Conservation (phyloP, 495 filamentous ascomycete genomes). For the Chaetomium tenue region DNA sequence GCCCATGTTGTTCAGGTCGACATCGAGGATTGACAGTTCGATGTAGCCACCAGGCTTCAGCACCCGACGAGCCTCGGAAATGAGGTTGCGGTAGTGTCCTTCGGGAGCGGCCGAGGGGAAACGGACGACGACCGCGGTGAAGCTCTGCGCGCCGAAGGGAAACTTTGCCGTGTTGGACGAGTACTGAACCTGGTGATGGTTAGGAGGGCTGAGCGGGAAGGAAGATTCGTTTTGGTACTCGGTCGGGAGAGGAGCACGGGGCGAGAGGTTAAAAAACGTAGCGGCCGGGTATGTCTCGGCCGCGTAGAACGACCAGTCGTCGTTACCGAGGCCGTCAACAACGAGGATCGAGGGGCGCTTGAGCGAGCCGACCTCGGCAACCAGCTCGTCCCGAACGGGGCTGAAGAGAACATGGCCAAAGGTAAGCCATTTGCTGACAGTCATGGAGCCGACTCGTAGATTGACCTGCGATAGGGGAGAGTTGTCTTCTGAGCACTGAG, state of each 20-base stretch:
- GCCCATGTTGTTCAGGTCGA: slow-evolving; percentile 86
- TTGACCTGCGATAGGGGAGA: slow-evolving; percentile 72
- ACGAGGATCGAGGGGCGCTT: slow-evolving; percentile 72
- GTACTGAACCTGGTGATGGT: slow-evolving; percentile 83
- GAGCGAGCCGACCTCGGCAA: slow-evolving; percentile 44
- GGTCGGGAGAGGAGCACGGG: slow-evolving; percentile 44
- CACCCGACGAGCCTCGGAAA: slow-evolving; percentile 87
- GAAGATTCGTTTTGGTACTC: slow-evolving; percentile 37
- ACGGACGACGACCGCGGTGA: slow-evolving; percentile 80
- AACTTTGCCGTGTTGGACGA: slow-evolving; percentile 64
- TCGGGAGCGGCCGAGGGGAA: slow-evolving; percentile 79
- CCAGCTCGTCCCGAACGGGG: slow-evolving; percentile 77
- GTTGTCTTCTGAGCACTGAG: slow-evolving; percentile 51
- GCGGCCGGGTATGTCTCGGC: slow-evolving; percentile 85
- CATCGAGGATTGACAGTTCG: slow-evolving; percentile 79
- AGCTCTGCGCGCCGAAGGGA: slow-evolving; percentile 84
- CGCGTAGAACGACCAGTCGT: slow-evolving; percentile 98
- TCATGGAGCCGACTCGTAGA: slow-evolving; percentile 72
- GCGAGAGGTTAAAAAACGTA: slow-evolving; percentile 79
- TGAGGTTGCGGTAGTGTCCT: slow-evolving; percentile 68
- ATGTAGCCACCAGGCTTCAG: slow-evolving; percentile 87
- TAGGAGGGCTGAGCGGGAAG: slow-evolving; percentile 64
- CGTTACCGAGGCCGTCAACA: slow-evolving; percentile 77
- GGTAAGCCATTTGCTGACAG: slow-evolving; percentile 75
- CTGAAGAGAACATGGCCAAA: slow-evolving; percentile 95